Evolutionary conservation across 306 rosid species (phyloP).

Genomic region (Fragaria iinumae): DNA sequence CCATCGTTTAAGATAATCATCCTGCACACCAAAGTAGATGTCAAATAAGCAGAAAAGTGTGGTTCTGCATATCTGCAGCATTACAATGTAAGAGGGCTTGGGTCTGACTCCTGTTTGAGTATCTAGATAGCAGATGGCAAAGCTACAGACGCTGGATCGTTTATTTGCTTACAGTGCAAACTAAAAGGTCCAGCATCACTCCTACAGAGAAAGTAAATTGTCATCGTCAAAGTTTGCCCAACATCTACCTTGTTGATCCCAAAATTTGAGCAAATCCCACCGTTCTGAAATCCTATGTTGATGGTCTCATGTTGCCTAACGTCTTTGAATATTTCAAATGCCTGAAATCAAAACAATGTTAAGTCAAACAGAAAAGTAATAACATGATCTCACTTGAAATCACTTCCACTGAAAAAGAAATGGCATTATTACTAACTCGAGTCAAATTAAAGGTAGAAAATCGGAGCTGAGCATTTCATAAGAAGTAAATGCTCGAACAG

Average conservation of each 20-base stretch:
- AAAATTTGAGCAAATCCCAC: background rate
- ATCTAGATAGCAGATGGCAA: too few species aligned
- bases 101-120: background rate
- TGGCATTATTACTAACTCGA: background rate
- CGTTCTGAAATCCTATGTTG: background rate
- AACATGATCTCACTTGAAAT: too few species aligned
- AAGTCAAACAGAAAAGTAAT: background rate
- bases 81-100: background rate
- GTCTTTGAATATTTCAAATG: background rate
- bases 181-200: background rate
- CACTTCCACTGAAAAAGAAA: background rate
- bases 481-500: too few species aligned
- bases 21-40: background rate
- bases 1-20: background rate
- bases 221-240: background rate
- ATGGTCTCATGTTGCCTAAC: background rate
- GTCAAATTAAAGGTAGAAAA: too few species aligned
- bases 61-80: background rate
- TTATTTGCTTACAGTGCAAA: background rate
- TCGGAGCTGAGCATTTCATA: too few species aligned
- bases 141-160: background rate
- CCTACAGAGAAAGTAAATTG: background rate
- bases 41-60: background rate
- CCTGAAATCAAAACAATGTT: background rate
- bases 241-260: background rate